These are phyloP conservation scores for Rhazya stricta DNA, from an alignment of 257 asterid species.

Conservation along the genomic window DNA sequence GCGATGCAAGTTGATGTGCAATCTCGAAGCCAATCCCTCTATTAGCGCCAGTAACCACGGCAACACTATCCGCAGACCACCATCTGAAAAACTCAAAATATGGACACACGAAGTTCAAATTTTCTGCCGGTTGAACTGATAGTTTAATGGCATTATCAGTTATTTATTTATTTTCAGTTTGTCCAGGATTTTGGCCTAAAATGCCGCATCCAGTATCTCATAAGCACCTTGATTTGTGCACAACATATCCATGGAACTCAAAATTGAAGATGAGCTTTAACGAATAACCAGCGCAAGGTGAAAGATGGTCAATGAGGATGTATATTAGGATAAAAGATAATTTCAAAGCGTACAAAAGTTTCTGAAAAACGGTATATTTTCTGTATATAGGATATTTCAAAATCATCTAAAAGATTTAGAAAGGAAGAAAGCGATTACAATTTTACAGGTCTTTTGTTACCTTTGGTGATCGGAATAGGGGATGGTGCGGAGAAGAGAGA, in stretches of 20 bases:
- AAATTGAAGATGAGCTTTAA: no score
- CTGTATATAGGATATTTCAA: no score
- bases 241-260: background rate
- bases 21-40: constrained; percentile 93
- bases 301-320: background rate
- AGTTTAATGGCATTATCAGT: background rate
- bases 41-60: constrained; percentile 94
- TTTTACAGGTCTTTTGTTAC: no score
- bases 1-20: constrained; percentile 64
- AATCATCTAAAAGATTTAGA: no score
- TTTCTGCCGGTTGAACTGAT: no score
- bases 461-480: constrained; percentile 79
- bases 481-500: constrained; percentile 70
- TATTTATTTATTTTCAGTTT: no score
- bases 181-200: background rate
- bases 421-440: no score
- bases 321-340: background rate
- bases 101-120: background rate
- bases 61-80: constrained; percentile 74
- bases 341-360: background rate
- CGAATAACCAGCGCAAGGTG: no score
- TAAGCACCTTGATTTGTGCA: background rate
- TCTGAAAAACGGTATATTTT: background rate
- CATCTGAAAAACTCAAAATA: constrained; percentile 43
- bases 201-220: background rate